Base-by-base conservation (phyloP, 495 filamentous ascomycete species). In the Podospora pseudopauciseta region DNA sequence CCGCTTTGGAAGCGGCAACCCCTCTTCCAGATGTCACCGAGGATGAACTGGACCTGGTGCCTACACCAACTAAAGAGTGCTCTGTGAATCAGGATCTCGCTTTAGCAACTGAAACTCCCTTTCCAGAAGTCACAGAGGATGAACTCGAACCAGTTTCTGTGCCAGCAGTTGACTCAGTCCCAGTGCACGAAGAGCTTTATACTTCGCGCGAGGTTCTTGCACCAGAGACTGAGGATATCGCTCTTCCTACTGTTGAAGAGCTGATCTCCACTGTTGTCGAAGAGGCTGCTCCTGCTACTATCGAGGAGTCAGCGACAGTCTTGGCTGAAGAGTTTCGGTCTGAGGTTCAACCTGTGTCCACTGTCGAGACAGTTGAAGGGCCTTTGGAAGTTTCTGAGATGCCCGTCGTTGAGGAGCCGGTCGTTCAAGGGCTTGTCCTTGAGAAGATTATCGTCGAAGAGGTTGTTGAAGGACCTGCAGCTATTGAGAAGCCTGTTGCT, bases 201-300 rank as follows among this genome's bases (percentile, higher is more conserved):
- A 49, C 39, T 16, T 49, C 1, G 2, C 3, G 9, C 9, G 15
- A 49, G 15, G 13, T 49, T 49, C 9, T 3, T 49, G 39, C 39
- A 16, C 56, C 55, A 39, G 9, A 60, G 3, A 23, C 23, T 4
- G 59, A 30, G n/a, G 62, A 62, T 3, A 16, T 23, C 18, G 16
- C 61, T 57, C 39, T 3, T 49, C 1, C 56, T 59, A 18, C n/a
- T 32, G 23, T 62, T 62, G 61, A 56, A n/a, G 63, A 67, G 34
- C 34, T 26, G 19, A 4, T 65, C 1, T 27, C n/a, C 44, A 5
- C 28, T 2, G 62, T 16, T 11, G 13, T 49, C 39, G 39, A 49
- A 11, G 39, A 49, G 0, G 2, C 39, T 32, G 30, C n/a, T 58
- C 1, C 28, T 5, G 62, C 39, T 16, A 49, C 9, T 13, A 13